Evolutionary conservation across 192 early-diverging fungal genomes (phyloP), one percentile per base, ranked within the genome.

Genomic region (Neocallimastix lanati): DNA sequence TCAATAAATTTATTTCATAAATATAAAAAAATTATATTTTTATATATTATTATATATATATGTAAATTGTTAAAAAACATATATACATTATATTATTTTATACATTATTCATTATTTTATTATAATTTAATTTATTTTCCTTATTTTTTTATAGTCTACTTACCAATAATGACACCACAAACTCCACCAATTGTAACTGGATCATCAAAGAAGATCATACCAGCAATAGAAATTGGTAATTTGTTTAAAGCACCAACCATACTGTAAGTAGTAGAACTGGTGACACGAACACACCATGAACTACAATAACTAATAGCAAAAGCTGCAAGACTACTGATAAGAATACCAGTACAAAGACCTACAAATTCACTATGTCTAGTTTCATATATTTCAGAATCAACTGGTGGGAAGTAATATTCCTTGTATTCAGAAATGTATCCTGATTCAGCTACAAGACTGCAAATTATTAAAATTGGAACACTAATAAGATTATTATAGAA

Each of bases 231-330:
- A 80, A 99, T 95, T 21, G 97, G 97, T 35, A 99, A 86, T 83
- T 99, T 99, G 86, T 99, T 99, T 76, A 99, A 91, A 15, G 97
- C 96, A 15, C 97, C 97, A 29, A 96, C 96, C 97, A 99, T 99
- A n/a, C 90, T 92, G 83, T 93, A 95, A 0, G 94, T 95, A 29
- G 94, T 95, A 25, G 92, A 92, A 7, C 88, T 90, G 16, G 92
- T 90, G 15, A 92, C 88, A 50, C 93, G 88, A 28, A 94, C 88
- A 81, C 93, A 94, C 93, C 93, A 95, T 80, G 92, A 91, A 82
- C 91, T 90, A 79, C 86, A 87, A 76, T 28, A 80, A n/a, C 36
- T 27, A 21, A 28, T 79, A 15, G 76, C 25, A n/a, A n/a, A 84
- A 77, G 7, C 88, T 82, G 79, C 28, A 78, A 76, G 5, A 82